Evolutionary conservation across 2,329 filamentous ascomycete species (phyloP).

Genomic region (Cyphellophora attinorum): DNA sequence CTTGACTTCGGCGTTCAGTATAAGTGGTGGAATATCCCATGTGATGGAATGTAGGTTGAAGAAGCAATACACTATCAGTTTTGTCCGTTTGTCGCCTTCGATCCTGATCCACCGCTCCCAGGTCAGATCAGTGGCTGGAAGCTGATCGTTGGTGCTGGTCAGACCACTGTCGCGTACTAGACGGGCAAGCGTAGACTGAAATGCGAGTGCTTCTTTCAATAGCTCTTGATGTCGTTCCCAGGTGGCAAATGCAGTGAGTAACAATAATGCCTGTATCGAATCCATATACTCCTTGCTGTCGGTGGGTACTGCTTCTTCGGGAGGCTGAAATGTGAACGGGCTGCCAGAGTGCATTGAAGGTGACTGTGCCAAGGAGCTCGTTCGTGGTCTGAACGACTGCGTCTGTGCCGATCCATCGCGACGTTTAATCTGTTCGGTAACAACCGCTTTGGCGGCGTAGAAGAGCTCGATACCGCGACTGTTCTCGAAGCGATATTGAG

Average conservation of each 20-base stretch:
- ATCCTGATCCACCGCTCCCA: slow-evolving; percentile 46
- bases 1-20: slow-evolving; percentile 46
- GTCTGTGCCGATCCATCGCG: slow-evolving; percentile 37
- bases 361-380: slow-evolving; percentile 26
- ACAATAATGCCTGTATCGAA: slow-evolving; percentile 39
- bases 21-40: slow-evolving; percentile 51
- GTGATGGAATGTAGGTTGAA: slow-evolving; percentile 53
- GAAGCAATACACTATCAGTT: slow-evolving; percentile 48
- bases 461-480: slow-evolving; percentile 47
- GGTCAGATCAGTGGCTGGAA: slow-evolving; percentile 28
- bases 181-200: slow-evolving; percentile 47
- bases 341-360: slow-evolving; percentile 32
- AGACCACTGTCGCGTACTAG: slow-evolving; percentile 47
- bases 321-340: slow-evolving; percentile 28
- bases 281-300: slow-evolving; percentile 40
- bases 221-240: slow-evolving; percentile 51
- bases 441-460: slow-evolving; percentile 45
- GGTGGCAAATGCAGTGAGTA: slow-evolving; percentile 50
- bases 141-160: slow-evolving; percentile 15
- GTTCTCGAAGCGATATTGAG: slow-evolving; percentile 40
- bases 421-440: slow-evolving; percentile 41
- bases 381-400: slow-evolving; percentile 30
- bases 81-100: slow-evolving; percentile 45
- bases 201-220: slow-evolving; percentile 46
- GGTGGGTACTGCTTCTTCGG: slow-evolving; percentile 16